Base-by-base conservation (phyloP, 2,329 filamentous ascomycete genomes). In the Trichoderma arundinaceum region DNA sequence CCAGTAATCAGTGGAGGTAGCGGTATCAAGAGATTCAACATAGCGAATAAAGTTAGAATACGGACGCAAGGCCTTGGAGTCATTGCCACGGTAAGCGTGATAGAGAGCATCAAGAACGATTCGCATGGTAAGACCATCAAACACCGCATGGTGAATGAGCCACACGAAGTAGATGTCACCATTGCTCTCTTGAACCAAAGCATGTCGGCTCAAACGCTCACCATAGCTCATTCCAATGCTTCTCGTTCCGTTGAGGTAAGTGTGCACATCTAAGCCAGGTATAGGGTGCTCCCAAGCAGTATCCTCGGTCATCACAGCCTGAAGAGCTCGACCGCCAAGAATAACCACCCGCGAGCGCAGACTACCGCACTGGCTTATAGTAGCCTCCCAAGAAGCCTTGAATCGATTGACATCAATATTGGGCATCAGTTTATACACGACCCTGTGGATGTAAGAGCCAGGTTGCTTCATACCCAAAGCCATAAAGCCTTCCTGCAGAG, bases 341-440 rank as follows among this genome's bases (percentile, higher is more conserved):
- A 67, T 19, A 13, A 66, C 39, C 6, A 68, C 54, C 41, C 67
- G 48, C 7, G 60, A 62, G 12, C 66, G 60, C n/a, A 68, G 52
- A 35, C 56, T 67, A 1, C 49, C 53, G 6, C 66, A 65, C n/a
- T 56, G 57, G 1, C 17, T 52, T n/a, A 61, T 57, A 1, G 63
- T 67, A n/a, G 12, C 13, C 13, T 69, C 64, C 75, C 74, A 77
- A 3, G 75, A 72, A 1, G 67, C 59, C 61, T 53, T 59, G 41
- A 65, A 65, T 12, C 19, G 63, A 32, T 60, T 48, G 0, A 60
- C 7, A 1, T 56, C 58, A 7, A 62, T 19, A 2, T 49, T 9
- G 3, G 58, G 54, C 35, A 44, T 61, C 5, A 65, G 15, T 12
- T 46, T 59, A 17, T 63, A 57, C 33, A 63, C 48, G 10, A 35